phyloP scores from a whole-genome alignment of 257 asterid species.

The Solanum peruvianum region DNA sequence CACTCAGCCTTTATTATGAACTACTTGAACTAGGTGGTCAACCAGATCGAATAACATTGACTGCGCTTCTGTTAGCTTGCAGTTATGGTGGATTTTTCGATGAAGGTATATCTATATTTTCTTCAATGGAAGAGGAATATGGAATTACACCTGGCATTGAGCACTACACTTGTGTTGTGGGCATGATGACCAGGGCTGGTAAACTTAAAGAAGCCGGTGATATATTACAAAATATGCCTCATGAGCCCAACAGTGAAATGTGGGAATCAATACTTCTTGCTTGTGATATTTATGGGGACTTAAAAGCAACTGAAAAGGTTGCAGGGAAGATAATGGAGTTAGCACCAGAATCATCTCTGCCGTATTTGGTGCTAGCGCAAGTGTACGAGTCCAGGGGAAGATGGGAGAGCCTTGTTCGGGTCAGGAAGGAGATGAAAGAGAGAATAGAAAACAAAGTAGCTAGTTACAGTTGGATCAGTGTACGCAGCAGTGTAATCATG shows the following conservation, averaged over 20 bases:
- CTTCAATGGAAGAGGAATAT: constrained; percentile 39
- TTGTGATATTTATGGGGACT: constrained; percentile 30
- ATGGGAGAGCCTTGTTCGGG: constrained; percentile 73
- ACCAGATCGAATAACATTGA: constrained; percentile 43
- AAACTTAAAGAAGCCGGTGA: constrained; percentile 32
- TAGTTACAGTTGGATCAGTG: constrained; percentile 43
- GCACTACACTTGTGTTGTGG: constrained; percentile 35
- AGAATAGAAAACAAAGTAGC: constrained; percentile 5
- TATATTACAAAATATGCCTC: constrained; percentile 21
- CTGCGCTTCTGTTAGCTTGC: constrained; percentile 50
- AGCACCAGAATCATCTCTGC: constrained; percentile 31
- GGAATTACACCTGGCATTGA: constrained; percentile 34
- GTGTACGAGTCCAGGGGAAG: constrained; percentile 36
- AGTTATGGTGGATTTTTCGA: constrained; percentile 35
- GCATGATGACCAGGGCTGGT: constrained; percentile 38
- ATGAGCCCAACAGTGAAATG: constrained; percentile 21
- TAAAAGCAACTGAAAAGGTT: constrained; percentile 27
- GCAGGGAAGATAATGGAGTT: constrained; percentile 45
- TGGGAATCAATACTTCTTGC: constrained; percentile 44
- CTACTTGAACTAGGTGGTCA: constrained; percentile 30
- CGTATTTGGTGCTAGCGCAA: constrained; percentile 37
- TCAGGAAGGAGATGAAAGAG: constrained; percentile 32
- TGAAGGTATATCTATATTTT: constrained; percentile 35
- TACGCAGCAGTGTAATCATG: constrained; percentile 13
- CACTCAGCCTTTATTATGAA: constrained; percentile 27